A percentile compares a stretch with the other conserved stretches of the same genome.
phyloP scores from a whole-genome alignment of 2,329 filamentous ascomycete species.

The Colletotrichum gloeosporioides region DNA sequence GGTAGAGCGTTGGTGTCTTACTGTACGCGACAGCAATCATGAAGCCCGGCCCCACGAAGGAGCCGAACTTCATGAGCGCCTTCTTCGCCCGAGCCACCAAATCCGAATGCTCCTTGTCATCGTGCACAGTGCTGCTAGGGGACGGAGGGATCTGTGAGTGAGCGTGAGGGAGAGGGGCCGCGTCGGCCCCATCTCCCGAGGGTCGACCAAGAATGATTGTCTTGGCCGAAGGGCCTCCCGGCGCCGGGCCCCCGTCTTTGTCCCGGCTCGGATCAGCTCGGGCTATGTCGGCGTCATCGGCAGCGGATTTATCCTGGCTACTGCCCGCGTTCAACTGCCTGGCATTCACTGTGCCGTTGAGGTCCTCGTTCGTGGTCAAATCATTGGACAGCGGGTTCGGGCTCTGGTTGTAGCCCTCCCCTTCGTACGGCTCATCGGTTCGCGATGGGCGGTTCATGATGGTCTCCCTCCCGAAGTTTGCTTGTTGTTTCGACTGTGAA shows the following conservation, averaged over 20 bases:
- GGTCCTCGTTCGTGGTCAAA: conserved; percentile 51
- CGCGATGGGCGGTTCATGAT: conserved; percentile 24
- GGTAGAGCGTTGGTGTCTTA: conserved; percentile 31
- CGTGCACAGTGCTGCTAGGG: not conserved
- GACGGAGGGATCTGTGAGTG: not conserved
- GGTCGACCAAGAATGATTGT: conserved; percentile 9
- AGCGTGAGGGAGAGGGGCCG: conserved; percentile 14
- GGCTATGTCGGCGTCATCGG: not conserved
- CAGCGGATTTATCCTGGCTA: not conserved
- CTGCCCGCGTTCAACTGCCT: not conserved
- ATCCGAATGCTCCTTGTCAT: not conserved
- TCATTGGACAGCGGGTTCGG: conserved; percentile 50
- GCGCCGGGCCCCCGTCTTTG: not conserved
- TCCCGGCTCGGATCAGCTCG: not conserved
- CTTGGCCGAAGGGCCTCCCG: conserved; percentile 1
- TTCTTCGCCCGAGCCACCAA: conserved; percentile 21
- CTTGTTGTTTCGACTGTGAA: not conserved
- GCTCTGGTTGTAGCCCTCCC: conserved; percentile 50
- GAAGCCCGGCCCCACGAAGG: conserved; percentile 72
- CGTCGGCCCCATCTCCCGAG: conserved; percentile 12
- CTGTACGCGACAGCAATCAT: conserved; percentile 67
- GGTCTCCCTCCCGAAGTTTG: not conserved
- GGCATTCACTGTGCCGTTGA: conserved; percentile 47
- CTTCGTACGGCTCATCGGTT: conserved; percentile 23
- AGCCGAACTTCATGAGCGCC: conserved; percentile 51